phyloP scores from a whole-genome alignment of 139 green algal species.

The Tetraselmis chui region DNA sequence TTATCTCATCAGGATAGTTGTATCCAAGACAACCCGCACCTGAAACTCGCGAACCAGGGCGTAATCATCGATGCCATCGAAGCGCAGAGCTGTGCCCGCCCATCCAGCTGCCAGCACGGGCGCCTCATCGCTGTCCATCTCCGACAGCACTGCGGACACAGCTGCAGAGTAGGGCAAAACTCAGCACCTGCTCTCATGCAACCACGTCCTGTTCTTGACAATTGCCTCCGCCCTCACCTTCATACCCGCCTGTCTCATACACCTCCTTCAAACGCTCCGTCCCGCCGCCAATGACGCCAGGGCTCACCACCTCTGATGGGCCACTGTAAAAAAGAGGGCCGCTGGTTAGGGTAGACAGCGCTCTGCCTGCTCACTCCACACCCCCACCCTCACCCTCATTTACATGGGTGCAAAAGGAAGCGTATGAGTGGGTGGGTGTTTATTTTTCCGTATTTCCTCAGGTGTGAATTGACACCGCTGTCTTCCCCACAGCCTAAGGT shows the following conservation, averaged over 20 bases:
- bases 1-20: too few relatives aligned
- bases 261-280: not conserved
- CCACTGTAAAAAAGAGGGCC: not conserved
- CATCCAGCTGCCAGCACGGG: not conserved
- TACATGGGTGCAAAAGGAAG: too few relatives aligned
- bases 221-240: too few relatives aligned
- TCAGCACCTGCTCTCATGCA: too few relatives aligned
- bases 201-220: too few relatives aligned
- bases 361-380: too few relatives aligned
- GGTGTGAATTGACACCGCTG: too few relatives aligned
- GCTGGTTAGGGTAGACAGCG: too few relatives aligned
- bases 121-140: not conserved
- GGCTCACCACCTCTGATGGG: not conserved
- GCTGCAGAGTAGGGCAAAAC: not conserved
- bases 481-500: too few relatives aligned
- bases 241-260: not conserved
- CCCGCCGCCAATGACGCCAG: not conserved
- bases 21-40: not conserved
- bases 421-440: too few relatives aligned
- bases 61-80: conserved; percentile 14
- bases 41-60: conserved; percentile 8
- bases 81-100: conserved; percentile 7
- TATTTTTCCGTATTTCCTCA: too few relatives aligned
- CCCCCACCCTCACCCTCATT: too few relatives aligned
- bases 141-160: not conserved